Evolutionary conservation across 1,284 basidiomycete species (phyloP), one percentile per base, ranked within the genome.

Genomic region (Ganoderma leucocontextum): DNA sequence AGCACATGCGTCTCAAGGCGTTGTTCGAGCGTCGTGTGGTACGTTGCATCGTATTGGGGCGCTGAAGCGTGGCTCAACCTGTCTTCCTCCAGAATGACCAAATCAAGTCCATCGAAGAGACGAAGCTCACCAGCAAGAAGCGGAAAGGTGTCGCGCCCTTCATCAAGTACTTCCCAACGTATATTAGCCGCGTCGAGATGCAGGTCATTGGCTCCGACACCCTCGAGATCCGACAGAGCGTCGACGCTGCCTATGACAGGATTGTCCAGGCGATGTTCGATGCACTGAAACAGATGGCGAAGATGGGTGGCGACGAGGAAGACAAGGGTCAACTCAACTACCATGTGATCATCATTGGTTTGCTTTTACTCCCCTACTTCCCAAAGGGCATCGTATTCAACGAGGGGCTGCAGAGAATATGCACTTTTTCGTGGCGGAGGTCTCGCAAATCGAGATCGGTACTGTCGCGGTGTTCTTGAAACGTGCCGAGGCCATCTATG

Each of bases 291-390:
- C 95, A 98, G 70, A 95, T 98, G 88, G 96, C 96, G 6, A 76
- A 97, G 73, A 93, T 98, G 86, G 96, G 96, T 12, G 93, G 93
- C 0, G 94, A 93, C 73, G 91, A 89, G 0, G 96, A 98, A 75
- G 97, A 97, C 80, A 99, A 99, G 80, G 96, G 96, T 0, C 95
- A 97, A 78, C 85, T 99, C 64, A 98, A 99, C 79, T 98, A 97
- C 76, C 95, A 98, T 77, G 95, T 99, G 73, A 92, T 98, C 75
- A 86, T 99, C 72, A 95, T 99, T 69, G 96, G 96, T 96, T 73
- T 75, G 92, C 84, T 42, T n/a, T 42, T 59, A 6, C 0, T 49
- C 10, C 22, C 7, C 63, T 7, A 29, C 9, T 10, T 22, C 6
- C 17, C 29, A 15, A n/a, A 35, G 17, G 44, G 44, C 22, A 49